Percentiles rank a stretch among this genome's conserved stretches.
phyloP scores from a whole-genome alignment of 768 basidiomycete genomes.

The Boletus subcaerulescens region DNA sequence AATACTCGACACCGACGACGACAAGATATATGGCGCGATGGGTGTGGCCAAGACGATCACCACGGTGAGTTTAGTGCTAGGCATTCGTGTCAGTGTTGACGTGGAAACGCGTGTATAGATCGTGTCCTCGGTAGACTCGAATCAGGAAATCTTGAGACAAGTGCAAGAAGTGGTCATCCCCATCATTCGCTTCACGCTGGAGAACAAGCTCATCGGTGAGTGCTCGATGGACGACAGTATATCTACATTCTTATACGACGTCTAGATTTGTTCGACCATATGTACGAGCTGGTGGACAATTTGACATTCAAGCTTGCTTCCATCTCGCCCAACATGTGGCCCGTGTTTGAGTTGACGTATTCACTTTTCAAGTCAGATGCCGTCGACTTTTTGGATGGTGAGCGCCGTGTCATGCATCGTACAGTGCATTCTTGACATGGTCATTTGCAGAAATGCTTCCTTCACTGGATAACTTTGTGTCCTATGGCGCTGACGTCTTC shows the following conservation, averaged over 20 bases:
- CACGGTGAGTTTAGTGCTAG: constrained; percentile 47
- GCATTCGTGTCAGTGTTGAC: neutral
- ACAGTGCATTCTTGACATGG: neutral
- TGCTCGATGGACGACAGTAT: neutral
- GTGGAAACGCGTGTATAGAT: constrained; percentile 45
- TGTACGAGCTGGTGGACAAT: constrained; percentile 82
- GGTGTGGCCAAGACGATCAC: constrained; percentile 82
- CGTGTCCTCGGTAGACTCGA: constrained; percentile 68
- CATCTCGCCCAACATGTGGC: constrained; percentile 85
- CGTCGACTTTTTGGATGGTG: constrained; percentile 84
- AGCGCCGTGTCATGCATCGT: constrained; percentile 3
- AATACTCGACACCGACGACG: constrained; percentile 63
- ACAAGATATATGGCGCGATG: constrained; percentile 87
- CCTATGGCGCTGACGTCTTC: constrained; percentile 76
- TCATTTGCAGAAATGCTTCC: constrained; percentile 74
- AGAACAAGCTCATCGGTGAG: constrained; percentile 74
- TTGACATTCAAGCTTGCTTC: constrained; percentile 77
- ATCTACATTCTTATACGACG: neutral
- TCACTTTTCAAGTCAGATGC: constrained; percentile 80
- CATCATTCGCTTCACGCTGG: constrained; percentile 70
- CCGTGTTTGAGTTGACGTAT: constrained; percentile 80
- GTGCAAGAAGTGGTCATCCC: constrained; percentile 82
- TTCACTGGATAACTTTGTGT: constrained; percentile 84
- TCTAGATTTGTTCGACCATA: constrained; percentile 80
- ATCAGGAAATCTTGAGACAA: constrained; percentile 71